Evolutionary conservation across 768 basidiomycete genomes (phyloP).

Genomic region (Boletus rubroflammeus): DNA sequence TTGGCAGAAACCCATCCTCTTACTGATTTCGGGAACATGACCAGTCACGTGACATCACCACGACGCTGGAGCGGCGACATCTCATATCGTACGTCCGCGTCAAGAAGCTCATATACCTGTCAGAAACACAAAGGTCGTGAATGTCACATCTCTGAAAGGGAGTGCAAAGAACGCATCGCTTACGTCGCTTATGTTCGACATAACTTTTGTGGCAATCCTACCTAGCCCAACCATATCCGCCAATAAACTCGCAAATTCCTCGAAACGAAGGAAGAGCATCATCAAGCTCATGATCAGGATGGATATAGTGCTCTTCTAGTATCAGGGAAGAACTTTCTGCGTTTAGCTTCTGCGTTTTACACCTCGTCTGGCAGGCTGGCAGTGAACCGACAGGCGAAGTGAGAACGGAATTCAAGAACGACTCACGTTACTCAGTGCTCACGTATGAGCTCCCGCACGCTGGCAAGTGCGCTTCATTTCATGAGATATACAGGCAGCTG

Average conservation of each 20-base stretch:
- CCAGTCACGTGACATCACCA: constrained; percentile 5
- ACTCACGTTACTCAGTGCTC: not conserved
- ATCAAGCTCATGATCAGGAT: not conserved
- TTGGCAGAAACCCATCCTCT: not conserved
- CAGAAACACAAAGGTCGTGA: not conserved
- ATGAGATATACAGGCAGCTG: not conserved
- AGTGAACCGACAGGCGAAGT: not conserved
- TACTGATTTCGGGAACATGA: not conserved
- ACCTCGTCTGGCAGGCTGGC: not conserved
- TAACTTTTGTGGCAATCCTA: not conserved
- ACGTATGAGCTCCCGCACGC: not conserved
- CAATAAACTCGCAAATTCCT: not conserved
- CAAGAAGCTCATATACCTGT: not conserved
- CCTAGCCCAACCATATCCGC: not conserved
- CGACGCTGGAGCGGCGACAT: no score
- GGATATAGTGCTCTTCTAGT: not conserved
- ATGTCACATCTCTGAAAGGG: not conserved
- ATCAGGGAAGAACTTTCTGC: not conserved
- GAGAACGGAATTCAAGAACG: not conserved
- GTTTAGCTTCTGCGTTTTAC: not conserved
- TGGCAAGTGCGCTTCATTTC: not conserved
- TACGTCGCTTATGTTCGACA: not conserved
- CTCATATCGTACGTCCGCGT: not conserved
- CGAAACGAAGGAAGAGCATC: not conserved
- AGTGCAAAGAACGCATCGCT: not conserved